Conservation (phyloP, 139 green algal species). For the Yamagishiella unicocca region DNA sequence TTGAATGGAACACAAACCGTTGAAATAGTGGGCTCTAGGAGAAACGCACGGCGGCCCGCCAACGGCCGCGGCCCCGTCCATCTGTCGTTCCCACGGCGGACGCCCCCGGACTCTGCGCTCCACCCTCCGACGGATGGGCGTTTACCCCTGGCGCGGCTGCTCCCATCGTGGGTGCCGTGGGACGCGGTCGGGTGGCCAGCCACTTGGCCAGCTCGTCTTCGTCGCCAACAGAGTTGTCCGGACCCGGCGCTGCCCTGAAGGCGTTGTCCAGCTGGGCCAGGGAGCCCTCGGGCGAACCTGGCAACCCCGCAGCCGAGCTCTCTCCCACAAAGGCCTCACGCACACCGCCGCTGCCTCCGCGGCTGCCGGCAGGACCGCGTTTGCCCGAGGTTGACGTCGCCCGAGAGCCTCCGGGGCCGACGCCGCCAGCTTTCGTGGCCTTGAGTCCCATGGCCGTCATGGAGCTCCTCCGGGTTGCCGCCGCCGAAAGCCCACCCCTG, state of each 20-base stretch:
- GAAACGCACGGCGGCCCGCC: too few relatives aligned
- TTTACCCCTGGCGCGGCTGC: too few relatives aligned
- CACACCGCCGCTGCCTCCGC: neutral
- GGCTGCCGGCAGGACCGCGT: neutral
- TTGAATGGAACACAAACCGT: too few relatives aligned
- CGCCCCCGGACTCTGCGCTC: too few relatives aligned
- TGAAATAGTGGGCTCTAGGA: too few relatives aligned
- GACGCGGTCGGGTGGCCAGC: neutral
- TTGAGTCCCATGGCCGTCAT: neutral
- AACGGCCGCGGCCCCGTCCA: too few relatives aligned
- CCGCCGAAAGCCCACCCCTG: neutral
- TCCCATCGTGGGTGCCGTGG: too few relatives aligned
- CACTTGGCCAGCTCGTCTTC: conserved; percentile 5
- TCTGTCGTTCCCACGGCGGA: too few relatives aligned
- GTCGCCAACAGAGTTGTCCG: neutral
- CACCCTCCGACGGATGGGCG: too few relatives aligned
- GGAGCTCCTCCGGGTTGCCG: neutral
- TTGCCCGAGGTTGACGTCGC: neutral
- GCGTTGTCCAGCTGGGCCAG: neutral
- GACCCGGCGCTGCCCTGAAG: neutral
- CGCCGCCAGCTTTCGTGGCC: neutral
- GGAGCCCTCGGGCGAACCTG: neutral
- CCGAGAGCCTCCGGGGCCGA: neutral
- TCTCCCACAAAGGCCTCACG: conserved; percentile 2
- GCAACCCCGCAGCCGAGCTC: neutral